Conservation (phyloP, 2,329 filamentous ascomycete genomes). For the Colletotrichum destructivum region DNA sequence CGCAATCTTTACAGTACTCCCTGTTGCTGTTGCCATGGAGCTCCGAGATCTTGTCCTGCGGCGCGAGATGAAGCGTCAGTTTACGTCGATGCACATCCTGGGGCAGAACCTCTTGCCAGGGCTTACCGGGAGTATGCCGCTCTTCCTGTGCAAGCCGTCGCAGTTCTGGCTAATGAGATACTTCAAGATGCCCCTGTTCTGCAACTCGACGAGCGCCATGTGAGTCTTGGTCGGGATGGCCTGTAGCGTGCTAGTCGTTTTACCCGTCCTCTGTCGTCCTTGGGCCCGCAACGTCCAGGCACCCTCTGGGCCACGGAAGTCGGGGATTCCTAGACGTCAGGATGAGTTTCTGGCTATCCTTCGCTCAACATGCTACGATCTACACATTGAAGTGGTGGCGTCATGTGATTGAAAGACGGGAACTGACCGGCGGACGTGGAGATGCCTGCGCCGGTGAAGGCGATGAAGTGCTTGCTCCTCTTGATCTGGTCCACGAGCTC, state of each 20-base stretch:
- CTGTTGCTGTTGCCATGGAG: conserved; percentile 64
- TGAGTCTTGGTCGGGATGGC: conserved; percentile 62
- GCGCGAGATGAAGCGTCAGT: neutral
- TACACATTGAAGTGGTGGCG: neutral
- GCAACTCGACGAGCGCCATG: conserved; percentile 63
- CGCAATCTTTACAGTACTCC: conserved; percentile 60
- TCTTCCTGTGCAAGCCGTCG: conserved; percentile 61
- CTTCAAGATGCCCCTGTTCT: conserved; percentile 57
- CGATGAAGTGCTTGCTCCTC: conserved; percentile 62
- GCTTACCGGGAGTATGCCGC: conserved; percentile 61
- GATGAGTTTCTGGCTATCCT: neutral
- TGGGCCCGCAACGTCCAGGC: conserved; percentile 62
- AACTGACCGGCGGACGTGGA: conserved; percentile 61
- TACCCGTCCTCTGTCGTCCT: conserved; percentile 52
- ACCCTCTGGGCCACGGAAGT: conserved; percentile 64
- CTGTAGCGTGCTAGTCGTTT: conserved; percentile 56
- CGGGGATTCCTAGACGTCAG: conserved; percentile 56
- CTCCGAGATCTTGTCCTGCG: conserved; percentile 59
- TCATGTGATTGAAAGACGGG: accelerated
- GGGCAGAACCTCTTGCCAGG: too few relatives aligned
- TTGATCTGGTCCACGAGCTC: conserved; percentile 55
- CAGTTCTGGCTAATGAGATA: conserved; percentile 63
- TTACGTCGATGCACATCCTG: too few relatives aligned
- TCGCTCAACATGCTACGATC: too few relatives aligned
- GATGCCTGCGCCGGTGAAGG: conserved; percentile 63